These are phyloP conservation scores for Cyberlindnera maritima DNA, from an alignment of 805 yeast genomes.

Conservation along the genomic window DNA sequence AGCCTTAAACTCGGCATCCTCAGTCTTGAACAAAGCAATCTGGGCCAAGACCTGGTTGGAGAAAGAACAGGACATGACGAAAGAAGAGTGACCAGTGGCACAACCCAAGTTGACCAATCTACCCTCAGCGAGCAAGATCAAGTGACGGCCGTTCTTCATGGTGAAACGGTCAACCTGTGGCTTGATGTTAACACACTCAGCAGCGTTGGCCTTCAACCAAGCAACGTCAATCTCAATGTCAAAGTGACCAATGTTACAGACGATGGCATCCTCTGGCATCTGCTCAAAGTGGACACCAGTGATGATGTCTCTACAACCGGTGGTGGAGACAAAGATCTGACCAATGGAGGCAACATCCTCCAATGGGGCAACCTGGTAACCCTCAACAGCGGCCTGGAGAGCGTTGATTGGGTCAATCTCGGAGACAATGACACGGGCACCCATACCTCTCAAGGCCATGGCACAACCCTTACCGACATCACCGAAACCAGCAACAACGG, in stretches of 20 bases:
- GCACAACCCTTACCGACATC: slow-evolving; percentile 99
- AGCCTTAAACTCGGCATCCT: slow-evolving; percentile 75
- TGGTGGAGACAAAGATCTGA: slow-evolving; percentile 98
- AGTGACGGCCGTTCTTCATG: slow-evolving; percentile 84
- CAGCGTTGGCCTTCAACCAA: slow-evolving; percentile 94
- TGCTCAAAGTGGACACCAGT: slow-evolving; percentile 78
- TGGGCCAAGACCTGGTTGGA: slow-evolving; percentile 99
- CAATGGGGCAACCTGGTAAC: slow-evolving; percentile 95
- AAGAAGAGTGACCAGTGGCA: slow-evolving; percentile 99
- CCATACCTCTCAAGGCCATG: slow-evolving; percentile 97
- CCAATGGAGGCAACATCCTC: slow-evolving; percentile 90
- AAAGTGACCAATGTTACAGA: slow-evolving; percentile 99
- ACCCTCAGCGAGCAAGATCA: slow-evolving; percentile 97
- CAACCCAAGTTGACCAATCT: slow-evolving; percentile 99
- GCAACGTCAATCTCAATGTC: slow-evolving; percentile 99
- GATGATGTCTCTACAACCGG: slow-evolving; percentile 99
- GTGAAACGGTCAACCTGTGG: slow-evolving; percentile 99
- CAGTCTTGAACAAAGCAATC: slow-evolving; percentile 92
- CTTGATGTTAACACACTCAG: slow-evolving; percentile 92
- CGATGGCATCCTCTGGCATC: slow-evolving; percentile 99
- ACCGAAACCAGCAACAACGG: slow-evolving; percentile 99
- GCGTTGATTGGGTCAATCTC: slow-evolving; percentile 99
- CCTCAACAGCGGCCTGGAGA: slow-evolving; percentile 98
- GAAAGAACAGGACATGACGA: slow-evolving; percentile 99
- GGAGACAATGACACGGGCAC: slow-evolving; percentile 96